Percentiles rank a stretch among this genome's conserved stretches.
Conservation (phyloP, 2,329 filamentous ascomycete genomes). For the Emydomyces testavorans region DNA sequence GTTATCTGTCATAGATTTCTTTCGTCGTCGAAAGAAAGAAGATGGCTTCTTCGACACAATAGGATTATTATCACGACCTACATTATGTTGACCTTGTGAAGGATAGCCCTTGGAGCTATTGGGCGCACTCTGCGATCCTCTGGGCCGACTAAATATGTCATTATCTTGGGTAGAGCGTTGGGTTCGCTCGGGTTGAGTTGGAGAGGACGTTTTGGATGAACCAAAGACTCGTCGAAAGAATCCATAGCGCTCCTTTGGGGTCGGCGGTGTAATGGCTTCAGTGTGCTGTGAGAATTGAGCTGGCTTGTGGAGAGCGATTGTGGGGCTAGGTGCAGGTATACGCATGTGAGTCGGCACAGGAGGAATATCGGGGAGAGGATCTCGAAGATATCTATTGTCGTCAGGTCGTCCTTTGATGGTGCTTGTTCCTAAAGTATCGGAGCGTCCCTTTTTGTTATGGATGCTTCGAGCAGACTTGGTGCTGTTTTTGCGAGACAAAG, state of each 20-base stretch:
- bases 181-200: slow-evolving; percentile 12
- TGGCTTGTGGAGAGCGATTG: slow-evolving; percentile 42
- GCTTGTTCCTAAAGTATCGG: slow-evolving; percentile 31
- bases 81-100: slow-evolving; percentile 20
- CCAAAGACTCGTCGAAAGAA: slow-evolving; percentile 93
- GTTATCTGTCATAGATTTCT: slow-evolving; percentile 65
- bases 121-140: slow-evolving; percentile 12
- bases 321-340: slow-evolving; percentile 43
- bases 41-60: slow-evolving; percentile 78
- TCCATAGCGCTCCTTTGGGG: slow-evolving; percentile 59
- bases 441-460: slow-evolving; percentile 28
- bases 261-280: slow-evolving; percentile 32
- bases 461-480: slow-evolving; percentile 34
- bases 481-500: slow-evolving; percentile 33
- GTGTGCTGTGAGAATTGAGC: slow-evolving; percentile 24
- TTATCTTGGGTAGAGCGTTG: slow-evolving; percentile 6
- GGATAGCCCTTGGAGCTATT: slow-evolving; percentile 18
- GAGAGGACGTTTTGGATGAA: slow-evolving; percentile 48
- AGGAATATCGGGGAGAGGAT: slow-evolving; percentile 27
- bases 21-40: slow-evolving; percentile 84
- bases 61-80: slow-evolving; percentile 27
- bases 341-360: slow-evolving; percentile 38
- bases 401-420: slow-evolving; percentile 25
- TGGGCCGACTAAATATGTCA: slow-evolving; percentile 5
- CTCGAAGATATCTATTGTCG: slow-evolving; percentile 22